Evolutionary conservation across 805 yeast genomes (phyloP), one percentile per base, ranked within the genome.

Genomic region (Suhomyces tanzawaensis): DNA sequence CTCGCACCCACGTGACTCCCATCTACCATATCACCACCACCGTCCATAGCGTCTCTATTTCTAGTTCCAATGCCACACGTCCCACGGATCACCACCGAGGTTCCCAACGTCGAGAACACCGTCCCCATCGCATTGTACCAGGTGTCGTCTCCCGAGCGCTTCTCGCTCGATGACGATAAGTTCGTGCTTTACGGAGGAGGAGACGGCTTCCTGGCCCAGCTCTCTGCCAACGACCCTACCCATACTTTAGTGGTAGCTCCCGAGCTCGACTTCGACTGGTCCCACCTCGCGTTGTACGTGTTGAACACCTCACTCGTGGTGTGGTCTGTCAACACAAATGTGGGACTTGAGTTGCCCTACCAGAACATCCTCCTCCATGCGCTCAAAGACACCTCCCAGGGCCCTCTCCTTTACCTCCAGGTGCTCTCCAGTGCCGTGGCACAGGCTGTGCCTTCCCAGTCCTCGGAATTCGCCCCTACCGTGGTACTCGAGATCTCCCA

Each of bases 51-150:
- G n/a, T 21, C 23, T 21, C 23, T 21, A 7, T 24, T 24, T 24
- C 27, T 24, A 24, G 13, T 13, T 8, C 14, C 14, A 24, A 36
- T 37, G 41, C 36, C 41, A 15, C 37, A 36, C 8, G 18, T 16
- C 13, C 21, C 28, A 8, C 39, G 47, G 27, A 32, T 57, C 34
- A 40, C 52, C 32, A 19, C 36, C 36, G 61, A 57, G 37, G 44
- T 46, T 23, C 76, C 76, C 19, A 68, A 58, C 40, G 52, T 57
- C 35, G 76, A 70, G 41, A 68, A 69, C 50, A 69, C 76, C 7
- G 57, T 67, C 9, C 58, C 62, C 3, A 46, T 54, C 8, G 36
- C 52, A 12, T 47, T 51, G 17, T 70, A 59, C 44, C 65, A 57
- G 37, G 51, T 64, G 9, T 63, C 66, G 19, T 62, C 65, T 3